A percentile compares a stretch with the other conserved stretches of the same genome.
These are phyloP conservation scores for Thecaphora frezii DNA, from an alignment of 1,284 basidiomycete genomes.

Conservation along the genomic window DNA sequence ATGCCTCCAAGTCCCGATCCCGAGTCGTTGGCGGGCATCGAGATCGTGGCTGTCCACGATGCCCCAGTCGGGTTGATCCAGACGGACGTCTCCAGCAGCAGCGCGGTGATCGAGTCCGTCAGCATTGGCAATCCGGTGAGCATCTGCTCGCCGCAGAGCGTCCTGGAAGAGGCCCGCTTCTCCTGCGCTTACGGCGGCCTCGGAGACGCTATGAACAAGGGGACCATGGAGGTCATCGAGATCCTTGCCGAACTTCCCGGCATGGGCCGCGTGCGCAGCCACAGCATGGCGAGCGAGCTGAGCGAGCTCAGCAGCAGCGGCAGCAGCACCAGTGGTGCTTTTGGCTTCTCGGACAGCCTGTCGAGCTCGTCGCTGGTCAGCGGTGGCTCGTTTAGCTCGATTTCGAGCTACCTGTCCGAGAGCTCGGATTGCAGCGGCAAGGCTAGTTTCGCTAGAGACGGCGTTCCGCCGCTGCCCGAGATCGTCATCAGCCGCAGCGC, in stretches of 20 bases:
- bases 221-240: constrained; percentile 10
- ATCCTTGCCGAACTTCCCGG: constrained; percentile 17
- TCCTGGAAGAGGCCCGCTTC: constrained; percentile 6
- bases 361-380: constrained; percentile 35
- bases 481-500: not conserved
- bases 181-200: constrained; percentile 19
- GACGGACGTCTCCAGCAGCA: too few relatives aligned
- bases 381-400: constrained; percentile 32
- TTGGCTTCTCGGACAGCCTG: constrained; percentile 38
- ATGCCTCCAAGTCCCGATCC: constrained; percentile 53
- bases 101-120: too few relatives aligned
- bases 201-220: constrained; percentile 12
- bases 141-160: constrained; percentile 19
- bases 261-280: constrained; percentile 15
- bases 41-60: too few relatives aligned
- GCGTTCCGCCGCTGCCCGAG: not conserved
- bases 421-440: constrained; percentile 10
- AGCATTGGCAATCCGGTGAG: constrained; percentile 8
- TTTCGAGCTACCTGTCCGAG: constrained; percentile 30
- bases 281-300: constrained; percentile 31
- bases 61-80: too few relatives aligned
- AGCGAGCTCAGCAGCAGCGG: constrained; percentile 22
- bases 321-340: constrained; percentile 35
- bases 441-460: not conserved
- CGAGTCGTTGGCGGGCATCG: constrained; percentile 7